Conservation (phyloP, 306 rosid species). For the Corylus avellana region DNA sequence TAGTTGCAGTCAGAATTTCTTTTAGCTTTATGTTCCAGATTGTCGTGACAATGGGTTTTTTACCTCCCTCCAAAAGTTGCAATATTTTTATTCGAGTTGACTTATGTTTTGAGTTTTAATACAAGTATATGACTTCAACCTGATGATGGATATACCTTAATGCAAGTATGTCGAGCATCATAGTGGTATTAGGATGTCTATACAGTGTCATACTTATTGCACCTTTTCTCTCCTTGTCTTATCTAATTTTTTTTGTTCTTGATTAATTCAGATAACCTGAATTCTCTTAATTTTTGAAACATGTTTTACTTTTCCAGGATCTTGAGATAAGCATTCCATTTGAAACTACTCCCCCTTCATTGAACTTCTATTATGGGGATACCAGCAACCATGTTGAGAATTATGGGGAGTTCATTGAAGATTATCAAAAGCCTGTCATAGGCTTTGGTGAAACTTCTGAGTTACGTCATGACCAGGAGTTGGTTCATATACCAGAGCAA, state of each 20-base stretch:
- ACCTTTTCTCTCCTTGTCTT: not conserved
- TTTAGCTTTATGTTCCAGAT: not conserved
- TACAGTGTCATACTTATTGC: not conserved
- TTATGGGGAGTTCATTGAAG: constrained; percentile 38
- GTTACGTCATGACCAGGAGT: constrained; percentile 25
- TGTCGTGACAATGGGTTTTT: not conserved
- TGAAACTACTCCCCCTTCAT: constrained; percentile 35
- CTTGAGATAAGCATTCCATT: constrained; percentile 28
- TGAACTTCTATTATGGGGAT: constrained; percentile 56
- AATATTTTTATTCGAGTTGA: not conserved
- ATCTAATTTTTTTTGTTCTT: not conserved
- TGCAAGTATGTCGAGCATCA: not conserved
- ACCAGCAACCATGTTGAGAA: constrained; percentile 52
- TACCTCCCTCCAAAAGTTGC: not conserved
- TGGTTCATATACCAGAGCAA: constrained; percentile 35
- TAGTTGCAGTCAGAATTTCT: not conserved
- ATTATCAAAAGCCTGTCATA: constrained; percentile 40
- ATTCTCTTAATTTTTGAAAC: not conserved
- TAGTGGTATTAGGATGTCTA: not conserved
- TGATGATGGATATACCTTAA: not conserved
- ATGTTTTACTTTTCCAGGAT: constrained; percentile 36
- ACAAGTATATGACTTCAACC: not conserved
- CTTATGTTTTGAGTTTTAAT: not conserved
- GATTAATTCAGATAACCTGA: not conserved
- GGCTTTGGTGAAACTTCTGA: constrained; percentile 32